A percentile compares a stretch with the other conserved stretches of the same genome.
phyloP scores from a whole-genome alignment of 192 early-diverging fungal genomes.

The Backusella mclennaniae region DNA sequence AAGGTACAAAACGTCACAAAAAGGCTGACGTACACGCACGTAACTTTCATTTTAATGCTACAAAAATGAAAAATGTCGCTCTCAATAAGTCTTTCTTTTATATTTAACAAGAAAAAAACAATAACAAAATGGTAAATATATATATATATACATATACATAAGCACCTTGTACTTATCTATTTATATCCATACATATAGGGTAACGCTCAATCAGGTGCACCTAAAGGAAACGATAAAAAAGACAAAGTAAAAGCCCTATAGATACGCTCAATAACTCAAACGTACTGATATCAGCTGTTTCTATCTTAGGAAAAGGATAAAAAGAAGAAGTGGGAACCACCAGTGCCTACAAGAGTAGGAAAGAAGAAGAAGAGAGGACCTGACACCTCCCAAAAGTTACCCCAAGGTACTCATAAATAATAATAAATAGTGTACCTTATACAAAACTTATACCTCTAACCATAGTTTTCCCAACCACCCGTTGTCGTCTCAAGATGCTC shows the following conservation, averaged over 20 bases:
- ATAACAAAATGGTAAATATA: not conserved
- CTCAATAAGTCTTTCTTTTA: not conserved
- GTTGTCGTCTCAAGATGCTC: constrained; percentile 95
- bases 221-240: constrained; percentile 64
- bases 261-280: not conserved
- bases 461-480: constrained; percentile 93
- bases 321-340: constrained; percentile 97
- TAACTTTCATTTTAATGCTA: not conserved
- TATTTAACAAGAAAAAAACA: not conserved
- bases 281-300: no score
- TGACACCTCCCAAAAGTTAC: constrained; percentile 87
- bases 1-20: not conserved
- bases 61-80: not conserved
- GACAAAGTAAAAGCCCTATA: constrained; percentile 38
- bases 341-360: constrained; percentile 96
- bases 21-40: constrained; percentile 2
- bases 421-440: not conserved
- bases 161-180: no score
- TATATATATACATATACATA: no score
- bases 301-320: constrained; percentile 62
- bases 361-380: constrained; percentile 98
- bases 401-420: constrained; percentile 61
- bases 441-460: not conserved
- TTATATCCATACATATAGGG: constrained; percentile 48
- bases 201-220: constrained; percentile 81